Evolutionary conservation across 306 rosid species (phyloP).

Genomic region (Vachellia pachyceras): DNA sequence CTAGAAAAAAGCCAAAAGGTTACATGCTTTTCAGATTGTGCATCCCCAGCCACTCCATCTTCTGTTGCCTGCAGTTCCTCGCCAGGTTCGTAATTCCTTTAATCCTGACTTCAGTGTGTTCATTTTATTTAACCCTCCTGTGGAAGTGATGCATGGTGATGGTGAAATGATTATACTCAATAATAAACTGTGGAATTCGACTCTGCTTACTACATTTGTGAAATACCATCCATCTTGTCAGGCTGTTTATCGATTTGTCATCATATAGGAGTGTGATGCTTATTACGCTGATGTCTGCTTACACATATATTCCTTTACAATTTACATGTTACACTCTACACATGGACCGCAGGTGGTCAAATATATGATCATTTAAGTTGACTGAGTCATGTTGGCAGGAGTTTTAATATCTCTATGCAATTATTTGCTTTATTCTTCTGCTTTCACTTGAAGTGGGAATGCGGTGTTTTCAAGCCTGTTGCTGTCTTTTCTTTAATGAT

Average conservation of each 20-base stretch:
- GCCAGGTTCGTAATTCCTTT: constrained; percentile 61
- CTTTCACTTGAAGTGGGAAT: not conserved
- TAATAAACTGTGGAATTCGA: constrained; percentile 3
- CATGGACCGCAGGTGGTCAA: not conserved
- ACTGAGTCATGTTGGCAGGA: not conserved
- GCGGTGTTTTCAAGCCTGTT: constrained; percentile 9
- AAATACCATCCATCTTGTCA: not conserved
- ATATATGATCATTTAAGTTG: not conserved
- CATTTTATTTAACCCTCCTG: not conserved
- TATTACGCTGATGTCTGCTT: not conserved
- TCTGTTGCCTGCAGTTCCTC: constrained; percentile 98
- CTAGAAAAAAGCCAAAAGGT: constrained; percentile 76
- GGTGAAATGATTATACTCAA: not conserved
- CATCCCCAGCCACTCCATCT: constrained; percentile 97
- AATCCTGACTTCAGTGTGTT: not conserved
- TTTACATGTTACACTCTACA: not conserved
- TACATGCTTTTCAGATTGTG: constrained; percentile 67
- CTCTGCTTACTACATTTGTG: constrained; percentile 1
- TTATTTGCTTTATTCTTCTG: constrained; percentile 18
- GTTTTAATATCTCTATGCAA: not conserved
- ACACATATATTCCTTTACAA: not conserved
- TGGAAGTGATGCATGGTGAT: not conserved
- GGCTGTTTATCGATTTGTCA: not conserved
- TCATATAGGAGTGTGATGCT: constrained; percentile 2
- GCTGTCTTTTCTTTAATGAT: constrained; percentile 11